phyloP scores from a whole-genome alignment of 768 basidiomycete species.

The Grammothele lineata region DNA sequence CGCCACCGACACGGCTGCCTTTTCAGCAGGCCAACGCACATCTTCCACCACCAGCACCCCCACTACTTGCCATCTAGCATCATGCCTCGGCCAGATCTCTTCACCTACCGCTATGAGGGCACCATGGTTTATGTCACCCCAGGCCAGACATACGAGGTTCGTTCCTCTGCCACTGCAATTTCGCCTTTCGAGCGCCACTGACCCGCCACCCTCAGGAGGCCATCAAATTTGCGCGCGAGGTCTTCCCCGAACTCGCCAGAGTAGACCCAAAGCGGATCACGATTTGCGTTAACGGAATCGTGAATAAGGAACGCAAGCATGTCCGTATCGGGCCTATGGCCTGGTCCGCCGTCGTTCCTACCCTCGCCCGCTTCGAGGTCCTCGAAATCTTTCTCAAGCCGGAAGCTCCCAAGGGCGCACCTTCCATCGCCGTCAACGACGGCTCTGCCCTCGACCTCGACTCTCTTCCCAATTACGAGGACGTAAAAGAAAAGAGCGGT shows the following conservation, averaged over 20 bases:
- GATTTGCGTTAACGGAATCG: conserved; percentile 21
- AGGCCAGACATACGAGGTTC: too few relatives aligned
- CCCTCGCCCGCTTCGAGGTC: conserved; percentile 24
- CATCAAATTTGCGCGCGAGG: conserved; percentile 13
- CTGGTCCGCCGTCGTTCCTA: conserved; percentile 19
- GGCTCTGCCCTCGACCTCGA: background rate
- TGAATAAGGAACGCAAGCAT: conserved; percentile 11
- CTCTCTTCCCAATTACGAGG: conserved; percentile 11
- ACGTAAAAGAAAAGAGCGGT: conserved; percentile 1
- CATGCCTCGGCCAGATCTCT: too few relatives aligned
- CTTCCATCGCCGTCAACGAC: conserved; percentile 2
- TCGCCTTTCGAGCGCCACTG: too few relatives aligned
- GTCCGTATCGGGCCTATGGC: conserved; percentile 24
- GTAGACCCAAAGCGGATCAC: conserved; percentile 17
- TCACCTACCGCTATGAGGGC: too few relatives aligned
- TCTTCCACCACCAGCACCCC: too few relatives aligned
- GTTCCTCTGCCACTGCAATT: too few relatives aligned
- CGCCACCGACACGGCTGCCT: too few relatives aligned
- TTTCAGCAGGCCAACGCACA: too few relatives aligned
- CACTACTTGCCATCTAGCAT: too few relatives aligned
- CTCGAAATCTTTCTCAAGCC: conserved; percentile 21
- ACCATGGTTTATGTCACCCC: too few relatives aligned
- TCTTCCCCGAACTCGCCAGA: conserved; percentile 19
- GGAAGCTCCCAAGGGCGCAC: background rate
- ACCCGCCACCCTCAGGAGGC: too few relatives aligned